Conservation (phyloP, 352 stramenopile species). For the Phytophthora ohioensis region DNA sequence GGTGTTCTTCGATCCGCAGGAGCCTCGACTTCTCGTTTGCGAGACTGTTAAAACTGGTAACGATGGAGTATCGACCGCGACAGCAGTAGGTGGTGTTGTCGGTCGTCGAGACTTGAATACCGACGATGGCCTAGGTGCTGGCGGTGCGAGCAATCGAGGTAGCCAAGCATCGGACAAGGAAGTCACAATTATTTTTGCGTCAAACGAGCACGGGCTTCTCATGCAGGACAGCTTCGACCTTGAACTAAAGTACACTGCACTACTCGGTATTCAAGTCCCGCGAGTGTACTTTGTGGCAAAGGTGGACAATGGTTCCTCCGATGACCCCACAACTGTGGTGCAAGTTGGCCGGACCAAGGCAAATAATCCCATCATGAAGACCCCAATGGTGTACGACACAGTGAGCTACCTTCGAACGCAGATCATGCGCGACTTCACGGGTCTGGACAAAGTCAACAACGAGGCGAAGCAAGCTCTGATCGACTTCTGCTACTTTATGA, state of each 20-base stretch:
- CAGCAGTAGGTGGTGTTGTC: background rate
- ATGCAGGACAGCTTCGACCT: conserved; percentile 93
- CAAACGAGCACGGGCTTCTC: conserved; percentile 90
- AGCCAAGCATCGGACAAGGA: conserved; percentile 77
- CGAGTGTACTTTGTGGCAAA: conserved; percentile 80
- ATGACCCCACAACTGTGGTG: conserved; percentile 49
- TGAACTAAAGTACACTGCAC: conserved; percentile 76
- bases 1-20: conserved; percentile 92
- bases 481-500: conserved; percentile 96
- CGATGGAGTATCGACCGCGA: conserved; percentile 29
- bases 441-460: conserved; percentile 90
- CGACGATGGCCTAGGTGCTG: conserved; percentile 30
- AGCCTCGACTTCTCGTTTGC: conserved; percentile 89
- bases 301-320: conserved; percentile 47
- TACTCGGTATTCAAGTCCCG: conserved; percentile 90
- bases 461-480: conserved; percentile 89
- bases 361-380: conserved; percentile 33
- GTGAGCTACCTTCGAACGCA: conserved; percentile 73
- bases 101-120: conserved; percentile 24
- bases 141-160: conserved; percentile 19
- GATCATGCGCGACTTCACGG: conserved; percentile 95
- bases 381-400: conserved; percentile 36
- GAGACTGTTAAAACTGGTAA: conserved; percentile 73
- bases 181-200: conserved; percentile 93
- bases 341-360: conserved; percentile 49